These are phyloP conservation scores for Clonostachys solani DNA, from an alignment of 2,329 filamentous ascomycete species.

Conservation along the genomic window DNA sequence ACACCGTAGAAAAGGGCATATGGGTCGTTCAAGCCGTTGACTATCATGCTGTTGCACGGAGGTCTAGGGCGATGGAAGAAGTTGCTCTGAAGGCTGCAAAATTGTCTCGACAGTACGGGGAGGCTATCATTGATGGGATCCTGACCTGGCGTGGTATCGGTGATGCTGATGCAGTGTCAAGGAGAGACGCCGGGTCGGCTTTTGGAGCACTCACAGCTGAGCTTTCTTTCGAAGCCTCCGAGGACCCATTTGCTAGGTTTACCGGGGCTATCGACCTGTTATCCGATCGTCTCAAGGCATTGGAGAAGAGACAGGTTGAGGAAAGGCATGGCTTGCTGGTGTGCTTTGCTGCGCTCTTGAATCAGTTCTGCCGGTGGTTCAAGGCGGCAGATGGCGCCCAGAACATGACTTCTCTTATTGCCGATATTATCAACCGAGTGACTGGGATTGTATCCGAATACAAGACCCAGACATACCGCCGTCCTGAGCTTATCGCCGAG, in stretches of 20 bases:
- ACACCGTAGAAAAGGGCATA: conserved; percentile 79
- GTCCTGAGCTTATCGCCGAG: conserved; percentile 62
- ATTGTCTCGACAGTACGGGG: conserved; percentile 66
- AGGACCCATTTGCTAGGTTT: conserved; percentile 15
- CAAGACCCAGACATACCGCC: conserved; percentile 41
- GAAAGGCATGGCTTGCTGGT: conserved; percentile 65
- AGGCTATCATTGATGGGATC: conserved; percentile 64
- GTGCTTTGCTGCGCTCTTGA: conserved; percentile 57
- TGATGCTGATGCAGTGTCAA: conserved; percentile 69
- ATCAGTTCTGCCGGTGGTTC: conserved; percentile 24
- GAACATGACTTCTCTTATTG: conserved; percentile 10
- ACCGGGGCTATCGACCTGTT: conserved; percentile 34
- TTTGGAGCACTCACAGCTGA: conserved; percentile 56
- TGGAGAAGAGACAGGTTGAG: conserved; percentile 57
- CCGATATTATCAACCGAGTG: conserved; percentile 18
- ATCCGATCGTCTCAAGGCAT: conserved; percentile 32
- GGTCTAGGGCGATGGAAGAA: conserved; percentile 74
- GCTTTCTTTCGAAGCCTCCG: conserved; percentile 17
- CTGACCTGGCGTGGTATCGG: conserved; percentile 86
- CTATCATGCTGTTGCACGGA: conserved; percentile 88
- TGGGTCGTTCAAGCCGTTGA: conserved; percentile 84
- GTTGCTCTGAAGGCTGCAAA: conserved; percentile 66
- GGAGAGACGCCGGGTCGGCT: conserved; percentile 66
- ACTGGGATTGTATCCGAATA: conserved; percentile 33
- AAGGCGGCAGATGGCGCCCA: neutral